Evolutionary conservation across 345 rosid genomes (phyloP).

Genomic region (Raphanus raphanistrum): DNA sequence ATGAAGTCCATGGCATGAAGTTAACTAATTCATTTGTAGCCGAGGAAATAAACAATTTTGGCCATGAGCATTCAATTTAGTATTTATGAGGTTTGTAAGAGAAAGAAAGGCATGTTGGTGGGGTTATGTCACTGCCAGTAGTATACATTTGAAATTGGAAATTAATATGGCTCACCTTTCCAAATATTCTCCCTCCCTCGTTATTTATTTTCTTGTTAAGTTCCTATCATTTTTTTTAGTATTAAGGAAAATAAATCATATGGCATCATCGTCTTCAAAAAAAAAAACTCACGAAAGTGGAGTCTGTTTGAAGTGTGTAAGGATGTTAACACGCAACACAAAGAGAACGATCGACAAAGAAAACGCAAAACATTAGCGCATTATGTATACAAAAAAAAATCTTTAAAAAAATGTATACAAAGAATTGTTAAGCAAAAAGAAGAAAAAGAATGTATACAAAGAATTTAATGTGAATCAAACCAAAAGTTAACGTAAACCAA

Average conservation of each 20-base stretch:
- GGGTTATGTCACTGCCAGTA: slow-evolving; percentile 41
- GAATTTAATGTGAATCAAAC: background rate
- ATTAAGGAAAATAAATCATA: background rate
- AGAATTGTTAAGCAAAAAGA: no score
- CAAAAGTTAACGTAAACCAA: background rate
- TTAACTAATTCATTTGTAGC: background rate
- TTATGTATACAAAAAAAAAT: no score
- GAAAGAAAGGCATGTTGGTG: slow-evolving; percentile 44
- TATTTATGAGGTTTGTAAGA: slow-evolving; percentile 52
- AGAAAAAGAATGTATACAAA: no score
- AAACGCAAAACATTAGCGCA: no score
- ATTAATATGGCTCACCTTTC: slow-evolving; percentile 41
- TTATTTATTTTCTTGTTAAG: background rate
- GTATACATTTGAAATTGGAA: slow-evolving; percentile 53
- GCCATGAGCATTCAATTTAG: slow-evolving; percentile 49
- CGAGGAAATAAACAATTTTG: slow-evolving; percentile 38
- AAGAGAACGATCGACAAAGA: no score
- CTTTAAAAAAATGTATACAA: no score
- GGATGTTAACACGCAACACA: no score
- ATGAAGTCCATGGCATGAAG: background rate
- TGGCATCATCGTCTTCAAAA: background rate
- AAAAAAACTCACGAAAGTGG: background rate
- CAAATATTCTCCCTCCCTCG: slow-evolving; percentile 38
- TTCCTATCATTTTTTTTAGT: slow-evolving; percentile 31
- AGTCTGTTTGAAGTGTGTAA: background rate